Percentiles rank a stretch among this genome's conserved stretches.
Conservation (phyloP, 768 basidiomycete species). For the Neoboletus magnificus region DNA sequence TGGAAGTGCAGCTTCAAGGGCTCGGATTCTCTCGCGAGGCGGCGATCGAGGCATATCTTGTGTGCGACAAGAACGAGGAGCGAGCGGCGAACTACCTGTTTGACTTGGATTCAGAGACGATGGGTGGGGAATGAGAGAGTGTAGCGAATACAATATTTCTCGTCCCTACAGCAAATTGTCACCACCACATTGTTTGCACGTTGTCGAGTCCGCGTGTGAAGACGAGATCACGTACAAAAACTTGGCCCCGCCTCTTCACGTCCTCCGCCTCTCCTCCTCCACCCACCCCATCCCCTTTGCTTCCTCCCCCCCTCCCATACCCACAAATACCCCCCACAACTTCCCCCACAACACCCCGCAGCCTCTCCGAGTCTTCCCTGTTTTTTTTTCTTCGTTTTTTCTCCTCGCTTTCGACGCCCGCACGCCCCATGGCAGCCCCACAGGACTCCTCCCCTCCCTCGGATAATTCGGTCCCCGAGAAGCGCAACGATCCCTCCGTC, state of each 20-base stretch:
- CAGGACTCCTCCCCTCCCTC: conserved; percentile 18
- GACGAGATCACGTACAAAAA: conserved; percentile 31
- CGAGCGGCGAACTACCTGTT: conserved; percentile 93
- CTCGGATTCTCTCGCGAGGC: conserved; percentile 83
- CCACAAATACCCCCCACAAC: conserved; percentile 24
- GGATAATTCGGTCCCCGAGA: conserved; percentile 18
- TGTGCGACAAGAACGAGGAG: conserved; percentile 96
- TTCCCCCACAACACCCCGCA: neutral
- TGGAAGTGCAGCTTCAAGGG: conserved; percentile 59
- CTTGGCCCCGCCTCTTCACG: conserved; percentile 17
- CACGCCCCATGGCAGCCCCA: conserved; percentile 22
- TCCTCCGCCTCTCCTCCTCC: conserved; percentile 19
- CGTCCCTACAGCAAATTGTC: too few relatives aligned
- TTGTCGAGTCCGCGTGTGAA: conserved; percentile 25
- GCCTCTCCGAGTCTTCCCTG: too few relatives aligned
- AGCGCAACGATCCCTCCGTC: conserved; percentile 18
- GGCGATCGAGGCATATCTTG: conserved; percentile 89
- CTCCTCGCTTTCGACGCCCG: neutral
- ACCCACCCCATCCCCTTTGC: neutral
- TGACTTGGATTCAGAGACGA: conserved; percentile 39
- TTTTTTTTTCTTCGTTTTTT: neutral
- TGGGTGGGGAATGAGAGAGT: conserved; percentile 44
- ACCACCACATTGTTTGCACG: conserved; percentile 28
- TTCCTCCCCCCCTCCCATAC: conserved; percentile 23
- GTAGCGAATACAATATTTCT: neutral